Conservation (phyloP, 1,284 basidiomycete genomes). For the Sanghuangporus weigelae region DNA sequence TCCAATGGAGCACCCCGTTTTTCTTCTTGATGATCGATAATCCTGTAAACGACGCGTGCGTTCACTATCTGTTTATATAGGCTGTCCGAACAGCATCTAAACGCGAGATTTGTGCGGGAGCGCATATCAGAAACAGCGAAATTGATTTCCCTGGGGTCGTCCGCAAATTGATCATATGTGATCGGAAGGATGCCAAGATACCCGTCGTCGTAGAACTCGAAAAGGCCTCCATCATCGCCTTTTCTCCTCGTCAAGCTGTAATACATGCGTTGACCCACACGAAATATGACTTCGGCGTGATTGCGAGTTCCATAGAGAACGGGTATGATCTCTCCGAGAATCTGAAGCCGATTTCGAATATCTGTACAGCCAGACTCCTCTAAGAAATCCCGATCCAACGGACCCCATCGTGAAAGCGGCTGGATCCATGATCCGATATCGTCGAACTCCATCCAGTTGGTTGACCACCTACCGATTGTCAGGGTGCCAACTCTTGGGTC, state of each 20-base stretch:
- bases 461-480: not conserved
- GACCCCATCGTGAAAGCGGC: constrained; percentile 6
- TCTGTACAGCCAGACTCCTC: not conserved
- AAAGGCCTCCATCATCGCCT: not conserved
- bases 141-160: not conserved
- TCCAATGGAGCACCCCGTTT: not conserved
- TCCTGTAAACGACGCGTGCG: not conserved
- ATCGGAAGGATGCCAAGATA: not conserved
- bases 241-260: not conserved
- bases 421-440: not conserved
- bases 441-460: constrained; percentile 4
- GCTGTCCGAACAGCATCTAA: not conserved
- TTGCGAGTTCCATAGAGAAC: not conserved
- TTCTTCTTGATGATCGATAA: not conserved
- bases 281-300: constrained; percentile 5
- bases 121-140: not conserved
- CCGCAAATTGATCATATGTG: not conserved
- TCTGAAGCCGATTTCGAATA: not conserved
- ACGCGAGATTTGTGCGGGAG: not conserved
- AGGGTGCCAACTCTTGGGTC: not conserved
- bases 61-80: not conserved
- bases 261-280: constrained; percentile 3
- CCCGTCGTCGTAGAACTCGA: not conserved
- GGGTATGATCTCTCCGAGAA: constrained; percentile 2
- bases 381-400: not conserved